Evolutionary conservation across 2,329 filamentous ascomycete genomes (phyloP), one percentile per base, ranked within the genome.

Genomic region (Cryphonectria naterciae): DNA sequence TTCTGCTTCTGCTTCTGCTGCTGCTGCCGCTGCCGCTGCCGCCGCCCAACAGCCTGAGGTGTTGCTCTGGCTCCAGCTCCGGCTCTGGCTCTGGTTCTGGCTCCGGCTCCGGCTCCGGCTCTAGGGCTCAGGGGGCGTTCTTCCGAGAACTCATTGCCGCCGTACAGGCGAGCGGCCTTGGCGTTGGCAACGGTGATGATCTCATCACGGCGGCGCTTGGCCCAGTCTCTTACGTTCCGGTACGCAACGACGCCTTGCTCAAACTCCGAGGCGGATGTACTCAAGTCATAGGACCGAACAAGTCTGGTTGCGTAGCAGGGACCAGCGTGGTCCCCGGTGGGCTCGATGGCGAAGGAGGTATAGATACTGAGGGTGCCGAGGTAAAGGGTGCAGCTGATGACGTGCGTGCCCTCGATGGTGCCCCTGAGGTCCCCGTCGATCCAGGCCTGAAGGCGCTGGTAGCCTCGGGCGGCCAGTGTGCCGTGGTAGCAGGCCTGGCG

Each of bases 401-500:
- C 79, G 73, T 82, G 80, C 15, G 82, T 78, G 35, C 81, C 79
- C 60, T 78, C 77, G 73, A 72, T 37, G 2, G 75, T 75, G 64
- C 79, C 76, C 32, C 75, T 74, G 28, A 3, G 28, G 4, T 75
- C 75, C 64, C 79, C 76, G 28, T 75, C 74, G 28, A 43, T 43
- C 11, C 49, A 65, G 43, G 32, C 13, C 25, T 54, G 43, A 28
- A 65, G 28, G 49, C 71, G 75, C 67, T 81, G 78, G 71, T 84
- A 82, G 13, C 73, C 80, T 39, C 80, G 78, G 39, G 80, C 75
- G 52, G 81, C 81, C 28, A 76, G 63, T 2, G 81, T 81, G 54
- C 81, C 80, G 70, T 84, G 77, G 63, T 82, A 79, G 65, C 76
- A 76, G 67, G 78, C 81, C 71, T 83, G 81, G 39, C 78, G 76